These are phyloP conservation scores for Alternaria angustiovoidea DNA, from an alignment of 2,329 filamentous ascomycete genomes.

Conservation along the genomic window DNA sequence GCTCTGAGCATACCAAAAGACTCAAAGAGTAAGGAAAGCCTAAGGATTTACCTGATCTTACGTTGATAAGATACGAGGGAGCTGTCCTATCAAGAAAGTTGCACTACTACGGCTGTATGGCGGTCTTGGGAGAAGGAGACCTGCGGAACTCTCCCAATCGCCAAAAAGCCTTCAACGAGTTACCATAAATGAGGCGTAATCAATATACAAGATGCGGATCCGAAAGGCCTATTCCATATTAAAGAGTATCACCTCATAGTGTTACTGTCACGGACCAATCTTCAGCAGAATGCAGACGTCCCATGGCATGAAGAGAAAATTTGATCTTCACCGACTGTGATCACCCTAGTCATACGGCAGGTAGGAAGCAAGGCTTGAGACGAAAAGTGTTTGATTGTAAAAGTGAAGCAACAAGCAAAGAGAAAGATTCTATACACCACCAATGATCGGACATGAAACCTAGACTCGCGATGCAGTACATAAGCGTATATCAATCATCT, in stretches of 20 bases:
- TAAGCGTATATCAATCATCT: constrained; percentile 2
- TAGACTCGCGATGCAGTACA: neutral
- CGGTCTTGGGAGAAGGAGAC: neutral
- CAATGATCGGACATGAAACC: neutral
- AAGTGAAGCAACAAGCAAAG: constrained; percentile 7
- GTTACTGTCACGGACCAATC: neutral
- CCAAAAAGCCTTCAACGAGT: neutral
- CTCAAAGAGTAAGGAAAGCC: neutral
- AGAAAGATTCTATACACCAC: neutral
- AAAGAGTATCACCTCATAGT: no score
- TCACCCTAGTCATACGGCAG: neutral
- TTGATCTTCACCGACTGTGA: neutral
- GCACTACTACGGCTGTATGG: neutral
- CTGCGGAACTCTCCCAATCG: neutral
- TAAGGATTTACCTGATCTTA: neutral
- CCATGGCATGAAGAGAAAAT: neutral
- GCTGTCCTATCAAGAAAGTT: neutral
- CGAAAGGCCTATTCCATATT: neutral
- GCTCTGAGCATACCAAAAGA: neutral
- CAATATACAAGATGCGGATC: neutral
- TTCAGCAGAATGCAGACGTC: neutral
- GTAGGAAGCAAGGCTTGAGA: neutral
- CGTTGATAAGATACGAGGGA: neutral
- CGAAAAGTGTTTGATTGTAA: neutral
- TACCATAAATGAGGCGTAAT: neutral